Evolutionary conservation across 176 grass and related monocot species (phyloP).

Genomic region (Secale cereale): DNA sequence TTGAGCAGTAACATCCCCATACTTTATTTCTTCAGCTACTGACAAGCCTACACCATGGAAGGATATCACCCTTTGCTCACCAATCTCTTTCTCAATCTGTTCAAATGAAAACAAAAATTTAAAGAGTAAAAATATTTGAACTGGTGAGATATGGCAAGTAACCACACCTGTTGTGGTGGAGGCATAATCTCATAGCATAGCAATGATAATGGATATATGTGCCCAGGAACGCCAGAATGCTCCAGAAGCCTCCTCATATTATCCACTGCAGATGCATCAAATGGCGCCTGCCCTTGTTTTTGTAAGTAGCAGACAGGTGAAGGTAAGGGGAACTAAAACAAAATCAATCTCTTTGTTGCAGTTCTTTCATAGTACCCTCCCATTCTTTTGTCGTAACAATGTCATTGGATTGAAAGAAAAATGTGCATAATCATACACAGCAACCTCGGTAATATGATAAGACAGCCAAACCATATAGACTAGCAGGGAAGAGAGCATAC

Average conservation of each 20-base stretch:
- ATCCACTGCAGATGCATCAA: conserved; percentile 86
- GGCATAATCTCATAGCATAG: conserved; percentile 96
- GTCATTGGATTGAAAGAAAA: conserved; percentile 16
- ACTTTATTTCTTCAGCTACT: conserved; percentile 71
- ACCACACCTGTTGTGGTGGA: conserved; percentile 76
- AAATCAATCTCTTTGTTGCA: background rate
- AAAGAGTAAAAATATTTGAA: conserved; percentile 21
- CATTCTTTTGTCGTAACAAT: background rate
- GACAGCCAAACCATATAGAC: conserved; percentile 14
- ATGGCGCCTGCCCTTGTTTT: conserved; percentile 74
- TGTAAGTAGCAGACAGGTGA: conserved; percentile 33
- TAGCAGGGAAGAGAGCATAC: conserved; percentile 46
- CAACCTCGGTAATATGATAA: background rate
- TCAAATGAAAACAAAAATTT: conserved; percentile 19
- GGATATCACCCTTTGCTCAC: conserved; percentile 84
- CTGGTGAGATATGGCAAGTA: background rate
- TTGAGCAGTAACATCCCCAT: conserved; percentile 44
- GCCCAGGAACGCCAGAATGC: conserved; percentile 64
- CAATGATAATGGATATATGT: conserved; percentile 93
- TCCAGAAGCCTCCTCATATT: conserved; percentile 99
- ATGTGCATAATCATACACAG: background rate
- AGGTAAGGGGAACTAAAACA: conserved; percentile 21
- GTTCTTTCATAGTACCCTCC: background rate
- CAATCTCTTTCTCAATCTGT: conserved; percentile 96
- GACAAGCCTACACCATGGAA: conserved; percentile 93